Conservation (phyloP, 805 yeast species). For the Candida ficus region DNA sequence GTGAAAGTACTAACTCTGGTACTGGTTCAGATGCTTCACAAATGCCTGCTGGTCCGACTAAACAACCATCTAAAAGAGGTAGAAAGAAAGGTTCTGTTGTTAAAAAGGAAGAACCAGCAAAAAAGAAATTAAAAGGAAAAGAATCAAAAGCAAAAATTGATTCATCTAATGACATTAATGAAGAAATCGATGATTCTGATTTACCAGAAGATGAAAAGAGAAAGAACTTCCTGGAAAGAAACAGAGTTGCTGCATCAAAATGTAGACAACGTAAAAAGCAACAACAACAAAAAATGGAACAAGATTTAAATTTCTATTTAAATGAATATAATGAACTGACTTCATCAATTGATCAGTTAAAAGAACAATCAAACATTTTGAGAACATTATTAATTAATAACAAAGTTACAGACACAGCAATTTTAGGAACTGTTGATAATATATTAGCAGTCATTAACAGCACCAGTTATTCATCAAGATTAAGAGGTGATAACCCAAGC, state of each 20-base stretch:
- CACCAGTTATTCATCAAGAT: slow-evolving; percentile 23
- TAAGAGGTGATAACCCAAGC: slow-evolving; percentile 24
- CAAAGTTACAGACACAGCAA: slow-evolving; percentile 28
- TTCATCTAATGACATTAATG: neutral
- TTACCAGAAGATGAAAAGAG: slow-evolving; percentile 72
- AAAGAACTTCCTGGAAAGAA: slow-evolving; percentile 76
- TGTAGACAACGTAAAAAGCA: slow-evolving; percentile 94
- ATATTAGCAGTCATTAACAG: slow-evolving; percentile 16
- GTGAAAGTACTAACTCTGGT: neutral
- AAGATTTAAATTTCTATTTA: slow-evolving; percentile 65
- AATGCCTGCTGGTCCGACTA: no score
- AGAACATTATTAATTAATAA: slow-evolving; percentile 36
- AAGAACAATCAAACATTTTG: slow-evolving; percentile 51
- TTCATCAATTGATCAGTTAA: slow-evolving; percentile 49
- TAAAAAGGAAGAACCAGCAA: slow-evolving; percentile 3
- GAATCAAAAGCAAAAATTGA: slow-evolving; percentile 2
- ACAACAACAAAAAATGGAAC: slow-evolving; percentile 76
- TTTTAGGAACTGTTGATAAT: slow-evolving; percentile 38
- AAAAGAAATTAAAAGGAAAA: slow-evolving; percentile 6
- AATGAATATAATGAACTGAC: slow-evolving; percentile 64
- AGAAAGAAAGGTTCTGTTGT: slow-evolving; percentile 9
- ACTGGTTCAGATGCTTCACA: no score
- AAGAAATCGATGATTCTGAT: slow-evolving; percentile 8
- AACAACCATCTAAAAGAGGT: slow-evolving; percentile 10
- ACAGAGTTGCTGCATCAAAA: slow-evolving; percentile 91